Evolutionary conservation across 1,284 basidiomycete genomes (phyloP).

Genomic region (Trichosporon inkin): DNA sequence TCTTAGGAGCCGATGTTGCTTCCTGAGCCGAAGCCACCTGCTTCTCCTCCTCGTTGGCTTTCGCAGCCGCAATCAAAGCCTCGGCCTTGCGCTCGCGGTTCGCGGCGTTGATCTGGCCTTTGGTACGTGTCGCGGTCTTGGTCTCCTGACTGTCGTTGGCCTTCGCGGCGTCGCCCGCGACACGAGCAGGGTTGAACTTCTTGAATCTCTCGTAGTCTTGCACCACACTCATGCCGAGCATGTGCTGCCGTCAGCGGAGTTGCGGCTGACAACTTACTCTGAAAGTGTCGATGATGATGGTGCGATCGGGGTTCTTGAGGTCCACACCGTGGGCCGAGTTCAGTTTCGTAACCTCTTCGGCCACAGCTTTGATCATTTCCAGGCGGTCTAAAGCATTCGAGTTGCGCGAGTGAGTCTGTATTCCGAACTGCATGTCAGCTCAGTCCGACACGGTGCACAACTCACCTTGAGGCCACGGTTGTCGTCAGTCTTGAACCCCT

Average conservation of each 20-base stretch:
- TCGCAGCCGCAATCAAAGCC: not conserved
- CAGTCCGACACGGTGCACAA: not conserved
- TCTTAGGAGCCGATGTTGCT: constrained; percentile 13
- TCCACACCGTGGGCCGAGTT: constrained; percentile 38
- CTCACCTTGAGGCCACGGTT: constrained; percentile 17
- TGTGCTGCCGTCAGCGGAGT: constrained; percentile 27
- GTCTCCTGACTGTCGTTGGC: constrained; percentile 6
- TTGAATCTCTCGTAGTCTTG: constrained; percentile 40
- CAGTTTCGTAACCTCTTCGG: constrained; percentile 35
- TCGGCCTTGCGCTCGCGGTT: constrained; percentile 16
- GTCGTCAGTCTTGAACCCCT: constrained; percentile 14
- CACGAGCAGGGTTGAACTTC: constrained; percentile 32
- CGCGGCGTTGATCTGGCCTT: constrained; percentile 7
- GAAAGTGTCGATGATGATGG: constrained; percentile 39
- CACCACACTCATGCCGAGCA: constrained; percentile 37
- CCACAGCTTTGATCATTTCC: constrained; percentile 42
- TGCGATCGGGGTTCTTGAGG: constrained; percentile 38
- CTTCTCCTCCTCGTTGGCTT: constrained; percentile 1
- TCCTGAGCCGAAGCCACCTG: constrained; percentile 5
- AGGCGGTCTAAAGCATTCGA: constrained; percentile 38
- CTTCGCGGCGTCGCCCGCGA: constrained; percentile 25
- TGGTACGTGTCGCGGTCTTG: constrained; percentile 1
- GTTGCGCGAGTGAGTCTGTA: constrained; percentile 33
- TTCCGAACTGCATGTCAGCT: constrained; percentile 33
- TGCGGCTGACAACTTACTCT: constrained; percentile 26